phyloP scores from a whole-genome alignment of 2,329 filamentous ascomycete genomes.

The Volutella citrinella region DNA sequence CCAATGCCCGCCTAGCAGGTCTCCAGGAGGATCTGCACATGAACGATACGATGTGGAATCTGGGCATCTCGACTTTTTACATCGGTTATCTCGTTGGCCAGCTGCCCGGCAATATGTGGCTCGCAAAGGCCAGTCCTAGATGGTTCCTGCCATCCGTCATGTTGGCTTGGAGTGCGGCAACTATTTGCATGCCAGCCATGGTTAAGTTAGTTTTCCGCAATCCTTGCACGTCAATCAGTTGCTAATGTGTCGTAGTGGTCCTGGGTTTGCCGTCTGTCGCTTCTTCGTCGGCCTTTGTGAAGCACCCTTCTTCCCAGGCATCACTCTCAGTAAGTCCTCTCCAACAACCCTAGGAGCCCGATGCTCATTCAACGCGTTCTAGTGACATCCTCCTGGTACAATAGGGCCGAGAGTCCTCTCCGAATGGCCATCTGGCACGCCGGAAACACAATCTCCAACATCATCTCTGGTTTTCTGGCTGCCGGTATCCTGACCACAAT shows the following conservation, averaged over 20 bases:
- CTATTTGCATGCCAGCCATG: constrained; percentile 41
- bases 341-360: too few relatives aligned
- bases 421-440: constrained; percentile 45
- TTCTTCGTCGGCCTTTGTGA: constrained; percentile 31
- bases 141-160: constrained; percentile 36
- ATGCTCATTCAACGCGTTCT: too few relatives aligned
- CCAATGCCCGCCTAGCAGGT: constrained; percentile 37
- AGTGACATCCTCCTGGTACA: constrained; percentile 46
- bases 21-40: constrained; percentile 35
- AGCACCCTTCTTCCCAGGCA: constrained; percentile 43
- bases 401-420: constrained; percentile 39
- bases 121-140: constrained; percentile 37
- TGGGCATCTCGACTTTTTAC: constrained; percentile 42
- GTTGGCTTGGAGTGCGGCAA: constrained; percentile 41
- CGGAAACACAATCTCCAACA: constrained; percentile 42
- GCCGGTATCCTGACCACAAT: constrained; percentile 43
- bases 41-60: constrained; percentile 33
- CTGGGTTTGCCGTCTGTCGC: constrained; percentile 29
- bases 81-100: constrained; percentile 46
- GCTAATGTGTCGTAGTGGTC: too few relatives aligned
- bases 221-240: too few relatives aligned
- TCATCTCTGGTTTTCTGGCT: constrained; percentile 41
- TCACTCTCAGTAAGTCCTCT: constrained; percentile 41
- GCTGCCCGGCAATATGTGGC: constrained; percentile 43
- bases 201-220: too few relatives aligned